Evolutionary conservation across 352 stramenopile genomes (phyloP).

Genomic region (Phytophthora lateralis): DNA sequence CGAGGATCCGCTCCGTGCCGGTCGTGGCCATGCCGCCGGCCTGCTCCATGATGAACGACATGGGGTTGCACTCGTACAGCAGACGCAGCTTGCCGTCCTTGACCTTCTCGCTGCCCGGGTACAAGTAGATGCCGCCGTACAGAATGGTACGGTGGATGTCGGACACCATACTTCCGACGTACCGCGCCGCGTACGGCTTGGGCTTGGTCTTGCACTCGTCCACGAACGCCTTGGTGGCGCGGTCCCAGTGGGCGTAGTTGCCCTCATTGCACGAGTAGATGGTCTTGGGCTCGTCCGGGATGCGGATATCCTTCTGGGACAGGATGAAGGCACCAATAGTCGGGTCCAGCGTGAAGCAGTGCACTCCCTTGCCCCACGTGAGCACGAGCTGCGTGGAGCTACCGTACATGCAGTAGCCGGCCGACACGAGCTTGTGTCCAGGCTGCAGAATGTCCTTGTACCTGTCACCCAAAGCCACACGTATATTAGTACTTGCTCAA

Average conservation of each 20-base stretch:
- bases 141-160: constrained; percentile 99
- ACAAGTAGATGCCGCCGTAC: constrained; percentile 99
- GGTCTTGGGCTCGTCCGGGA: constrained; percentile 91
- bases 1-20: constrained; percentile 92
- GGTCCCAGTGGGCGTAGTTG: constrained; percentile 96
- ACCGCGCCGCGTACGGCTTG: constrained; percentile 88
- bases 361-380: constrained; percentile 93
- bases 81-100: constrained; percentile 96
- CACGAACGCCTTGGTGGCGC: constrained; percentile 90
- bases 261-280: constrained; percentile 99
- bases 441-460: constrained; percentile 94
- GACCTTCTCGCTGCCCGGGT: constrained; percentile 95
- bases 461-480: constrained; percentile 22
- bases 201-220: constrained; percentile 86
- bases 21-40: constrained; percentile 96
- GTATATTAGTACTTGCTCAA: constrained; percentile 3
- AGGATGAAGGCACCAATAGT: constrained; percentile 99
- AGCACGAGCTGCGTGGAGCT: constrained; percentile 98
- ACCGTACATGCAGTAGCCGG: constrained; percentile 99
- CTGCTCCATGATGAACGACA: constrained; percentile 99
- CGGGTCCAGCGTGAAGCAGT: constrained; percentile 98
- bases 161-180: constrained; percentile 99
- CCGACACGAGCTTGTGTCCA: constrained; percentile 94
- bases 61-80: constrained; percentile 99
- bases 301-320: constrained; percentile 94